Evolutionary conservation across 352 stramenopile genomes (phyloP).

Genomic region (Phytophthora constricta): DNA sequence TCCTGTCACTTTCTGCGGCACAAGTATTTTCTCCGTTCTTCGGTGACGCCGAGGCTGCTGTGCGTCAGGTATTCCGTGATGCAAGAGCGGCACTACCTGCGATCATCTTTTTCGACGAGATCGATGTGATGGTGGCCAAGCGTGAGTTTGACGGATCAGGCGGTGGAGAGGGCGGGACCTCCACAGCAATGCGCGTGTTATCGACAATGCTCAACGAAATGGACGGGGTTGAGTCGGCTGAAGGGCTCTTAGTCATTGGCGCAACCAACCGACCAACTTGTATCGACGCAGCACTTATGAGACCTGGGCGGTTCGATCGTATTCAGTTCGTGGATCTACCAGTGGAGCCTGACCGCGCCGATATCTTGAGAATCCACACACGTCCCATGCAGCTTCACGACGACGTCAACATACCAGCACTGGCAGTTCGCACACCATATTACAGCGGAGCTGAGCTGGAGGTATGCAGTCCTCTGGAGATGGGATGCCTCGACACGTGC

Average conservation of each 20-base stretch:
- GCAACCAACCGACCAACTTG: constrained; percentile 98
- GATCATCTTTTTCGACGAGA: constrained; percentile 94
- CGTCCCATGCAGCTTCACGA: constrained; percentile 59
- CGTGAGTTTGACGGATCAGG: constrained; percentile 63
- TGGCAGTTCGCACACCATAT: constrained; percentile 59
- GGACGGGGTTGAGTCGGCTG: constrained; percentile 95
- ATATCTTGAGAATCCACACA: constrained; percentile 85
- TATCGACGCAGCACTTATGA: constrained; percentile 97
- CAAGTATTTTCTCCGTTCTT: constrained; percentile 92
- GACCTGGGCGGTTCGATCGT: constrained; percentile 96
- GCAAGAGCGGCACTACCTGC: constrained; percentile 81
- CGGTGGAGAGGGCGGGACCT: constrained; percentile 49
- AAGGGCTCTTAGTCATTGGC: constrained; percentile 96
- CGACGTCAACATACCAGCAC: constrained; percentile 66
- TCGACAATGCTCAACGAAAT: constrained; percentile 98
- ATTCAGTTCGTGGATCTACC: constrained; percentile 96
- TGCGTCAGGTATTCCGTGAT: constrained; percentile 83
- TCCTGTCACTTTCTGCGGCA: constrained; percentile 87
- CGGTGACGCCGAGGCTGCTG: constrained; percentile 84
- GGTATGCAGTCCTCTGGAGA: constrained; percentile 37
- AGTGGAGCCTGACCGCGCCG: constrained; percentile 49
- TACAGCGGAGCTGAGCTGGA: constrained; percentile 91
- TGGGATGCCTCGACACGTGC: background rate
- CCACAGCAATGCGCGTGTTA: constrained; percentile 91
- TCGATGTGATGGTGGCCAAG: constrained; percentile 88